Evolutionary conservation across 192 early-diverging fungal species (phyloP), one percentile per base, ranked within the genome.

Genomic region (Coemansia sp.): DNA sequence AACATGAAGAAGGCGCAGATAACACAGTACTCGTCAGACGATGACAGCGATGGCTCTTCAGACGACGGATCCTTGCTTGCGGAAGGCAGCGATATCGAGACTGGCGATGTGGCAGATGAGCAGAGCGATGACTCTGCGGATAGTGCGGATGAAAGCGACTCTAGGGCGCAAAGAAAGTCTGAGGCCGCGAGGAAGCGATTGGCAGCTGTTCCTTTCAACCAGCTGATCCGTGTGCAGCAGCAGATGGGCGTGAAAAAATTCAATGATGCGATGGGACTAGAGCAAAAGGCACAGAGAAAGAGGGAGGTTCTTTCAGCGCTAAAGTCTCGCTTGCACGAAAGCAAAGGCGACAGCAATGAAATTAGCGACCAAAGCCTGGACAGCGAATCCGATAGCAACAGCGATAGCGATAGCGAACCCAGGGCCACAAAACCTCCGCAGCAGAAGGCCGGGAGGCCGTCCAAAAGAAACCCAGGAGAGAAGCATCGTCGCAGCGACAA

Each of bases 171-270:
- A 53, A 17, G 17, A 20, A 64, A 61, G 56, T 54, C 66, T 2
- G 74, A 68, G 3, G 46, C 32, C 53, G 50, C 73, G 20, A 73
- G 74, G 22, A 32, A 68, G 57, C 64, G 74, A 59, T 85, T 95
- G 5, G 89, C 91, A 7, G 88, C 91, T 53, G 87, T 93, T 16
- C 87, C 92, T 8, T 95, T 95, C 71, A 89, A 88, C 67, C 87
- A 94, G 64, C 72, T 94, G 22, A 84, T 92, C 55, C 88, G 91
- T 54, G 88, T 94, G 25, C 90, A 93, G 79, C 73, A 87, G 63
- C 90, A 90, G 62, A 72, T 93, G 59, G 90, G 88, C 14, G 81
- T 81, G 67, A 88, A 90, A 58, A 86, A 85, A 42, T 89, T 90
- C 50, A 86, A 86, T 62, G 65, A 84, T 60, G 76, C 83, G 20